Percentiles rank a stretch among this genome's conserved stretches.
Conservation (phyloP, 2,329 filamentous ascomycete species). For the Epichloe hybrida region DNA sequence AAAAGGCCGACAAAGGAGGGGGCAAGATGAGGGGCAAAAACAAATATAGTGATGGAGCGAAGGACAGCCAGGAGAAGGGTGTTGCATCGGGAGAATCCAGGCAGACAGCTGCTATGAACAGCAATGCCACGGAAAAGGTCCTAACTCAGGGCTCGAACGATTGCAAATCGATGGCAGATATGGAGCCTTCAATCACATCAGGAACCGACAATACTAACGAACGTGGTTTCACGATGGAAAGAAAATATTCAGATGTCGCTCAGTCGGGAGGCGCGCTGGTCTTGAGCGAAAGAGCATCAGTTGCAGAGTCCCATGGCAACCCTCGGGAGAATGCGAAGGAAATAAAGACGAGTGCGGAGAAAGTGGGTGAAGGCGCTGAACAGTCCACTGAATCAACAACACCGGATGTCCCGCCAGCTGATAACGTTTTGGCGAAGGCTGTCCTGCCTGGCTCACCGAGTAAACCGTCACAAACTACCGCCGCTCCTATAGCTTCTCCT, state of each 20-base stretch:
- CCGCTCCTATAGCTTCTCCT: conserved; percentile 8
- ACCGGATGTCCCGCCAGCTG: background rate
- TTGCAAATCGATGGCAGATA: background rate
- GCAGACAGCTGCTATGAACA: conserved; percentile 9
- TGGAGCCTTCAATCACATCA: background rate
- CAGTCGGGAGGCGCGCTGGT: too few relatives aligned
- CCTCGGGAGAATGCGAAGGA: background rate
- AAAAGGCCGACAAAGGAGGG: conserved; percentile 21
- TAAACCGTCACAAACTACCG: background rate
- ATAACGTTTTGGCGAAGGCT: background rate
- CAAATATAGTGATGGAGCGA: conserved; percentile 13
- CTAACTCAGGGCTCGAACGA: background rate
- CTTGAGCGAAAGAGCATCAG: background rate
- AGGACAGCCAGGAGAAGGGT: background rate
- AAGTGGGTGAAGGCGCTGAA: background rate
- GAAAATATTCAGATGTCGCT: background rate
- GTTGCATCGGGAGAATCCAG: background rate
- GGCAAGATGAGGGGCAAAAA: conserved; percentile 16
- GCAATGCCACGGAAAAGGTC: background rate
- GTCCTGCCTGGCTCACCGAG: background rate
- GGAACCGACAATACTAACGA: background rate
- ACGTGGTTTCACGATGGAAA: background rate
- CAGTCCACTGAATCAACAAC: background rate
- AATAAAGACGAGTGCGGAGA: background rate
- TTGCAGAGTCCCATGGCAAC: background rate